Conservation (phyloP, 345 rosid genomes). For the Populus tremula region DNA sequence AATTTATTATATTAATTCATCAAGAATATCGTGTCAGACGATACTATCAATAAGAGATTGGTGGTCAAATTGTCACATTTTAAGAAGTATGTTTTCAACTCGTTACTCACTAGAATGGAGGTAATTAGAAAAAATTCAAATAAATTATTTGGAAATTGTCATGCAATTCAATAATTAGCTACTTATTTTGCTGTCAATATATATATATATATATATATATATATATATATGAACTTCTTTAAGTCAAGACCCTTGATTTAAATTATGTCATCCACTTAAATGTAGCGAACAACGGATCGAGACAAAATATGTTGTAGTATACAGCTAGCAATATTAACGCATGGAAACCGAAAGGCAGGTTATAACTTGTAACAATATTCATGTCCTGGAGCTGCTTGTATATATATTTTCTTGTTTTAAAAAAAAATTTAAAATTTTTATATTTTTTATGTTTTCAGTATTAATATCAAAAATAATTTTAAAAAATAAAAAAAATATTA, state of each 20-base stretch:
- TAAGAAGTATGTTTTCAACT: neutral
- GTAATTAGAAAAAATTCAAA: neutral
- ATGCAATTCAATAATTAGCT: neutral
- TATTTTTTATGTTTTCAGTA: too few species aligned
- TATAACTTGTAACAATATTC: neutral
- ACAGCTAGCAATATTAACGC: neutral
- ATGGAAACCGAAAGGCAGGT: neutral
- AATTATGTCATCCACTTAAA: neutral
- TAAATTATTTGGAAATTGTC: neutral
- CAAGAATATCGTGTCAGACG: conserved; percentile 13
- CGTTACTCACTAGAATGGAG: conserved; percentile 15
- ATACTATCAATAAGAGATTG: conserved; percentile 1
- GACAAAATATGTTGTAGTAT: neutral
- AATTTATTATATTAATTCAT: neutral
- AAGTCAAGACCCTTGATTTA: neutral
- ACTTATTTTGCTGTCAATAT: neutral
- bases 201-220: too few species aligned
- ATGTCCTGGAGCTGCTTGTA: neutral
- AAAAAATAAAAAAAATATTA: too few species aligned
- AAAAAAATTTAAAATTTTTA: too few species aligned
- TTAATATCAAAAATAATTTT: too few species aligned
- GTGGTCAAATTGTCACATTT: neutral
- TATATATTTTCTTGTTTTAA: too few species aligned
- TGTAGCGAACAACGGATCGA: neutral
- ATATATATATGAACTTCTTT: too few species aligned